Conservation (phyloP, 495 filamentous ascomycete species). For the Opeltia flavorubescens region DNA sequence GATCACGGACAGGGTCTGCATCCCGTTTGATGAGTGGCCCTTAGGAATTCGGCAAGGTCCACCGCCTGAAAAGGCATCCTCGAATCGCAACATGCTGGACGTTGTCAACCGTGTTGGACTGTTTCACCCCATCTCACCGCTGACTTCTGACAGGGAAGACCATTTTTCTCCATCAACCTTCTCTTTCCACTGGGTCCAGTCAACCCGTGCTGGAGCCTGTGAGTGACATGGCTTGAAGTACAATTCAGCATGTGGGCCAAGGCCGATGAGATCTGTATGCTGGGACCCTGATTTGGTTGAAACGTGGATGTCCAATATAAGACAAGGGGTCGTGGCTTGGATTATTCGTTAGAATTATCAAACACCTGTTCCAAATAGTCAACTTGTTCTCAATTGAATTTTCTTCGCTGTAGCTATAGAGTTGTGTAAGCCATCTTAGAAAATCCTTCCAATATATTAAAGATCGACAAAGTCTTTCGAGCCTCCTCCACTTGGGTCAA, state of each 20-base stretch:
- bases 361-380: no score
- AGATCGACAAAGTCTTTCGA: neutral
- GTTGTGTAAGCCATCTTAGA: no score
- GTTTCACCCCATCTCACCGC: constrained; percentile 1
- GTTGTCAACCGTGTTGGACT: neutral
- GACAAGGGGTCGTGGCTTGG: neutral
- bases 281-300: neutral
- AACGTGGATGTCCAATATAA: neutral
- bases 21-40: no score
- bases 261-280: neutral
- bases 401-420: no score
- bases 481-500: constrained; percentile 2
- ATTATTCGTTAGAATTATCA: neutral
- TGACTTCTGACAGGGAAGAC: neutral
- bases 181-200: neutral
- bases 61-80: neutral
- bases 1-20: no score
- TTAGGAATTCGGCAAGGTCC: neutral
- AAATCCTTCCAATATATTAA: neutral
- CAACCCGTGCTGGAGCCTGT: neutral
- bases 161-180: neutral
- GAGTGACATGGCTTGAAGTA: neutral
- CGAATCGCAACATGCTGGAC: neutral
- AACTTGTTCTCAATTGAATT: no score
- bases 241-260: no score